Evolutionary conservation across 345 rosid species (phyloP).

Genomic region (Melaleuca quinquenervia): DNA sequence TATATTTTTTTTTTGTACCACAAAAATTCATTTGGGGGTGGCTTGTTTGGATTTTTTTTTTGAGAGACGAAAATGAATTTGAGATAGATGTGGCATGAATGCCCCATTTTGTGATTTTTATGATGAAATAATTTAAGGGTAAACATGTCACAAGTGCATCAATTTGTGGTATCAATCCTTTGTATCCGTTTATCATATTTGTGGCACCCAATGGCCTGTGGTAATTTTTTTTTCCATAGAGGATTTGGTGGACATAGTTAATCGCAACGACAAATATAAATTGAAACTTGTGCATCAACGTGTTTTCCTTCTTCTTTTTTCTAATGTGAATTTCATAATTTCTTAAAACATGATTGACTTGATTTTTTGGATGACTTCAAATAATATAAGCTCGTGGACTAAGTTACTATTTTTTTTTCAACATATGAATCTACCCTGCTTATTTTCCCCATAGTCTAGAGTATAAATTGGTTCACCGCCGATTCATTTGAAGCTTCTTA

Average conservation of each 20-base stretch:
- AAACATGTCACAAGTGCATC: background rate
- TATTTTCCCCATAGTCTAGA: background rate
- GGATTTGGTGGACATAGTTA: no score
- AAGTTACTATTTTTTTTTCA: background rate
- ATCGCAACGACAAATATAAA: no score
- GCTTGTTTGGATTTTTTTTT: background rate
- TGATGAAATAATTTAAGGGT: background rate
- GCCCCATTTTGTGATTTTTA: background rate
- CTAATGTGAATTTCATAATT: no score
- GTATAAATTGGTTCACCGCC: background rate
- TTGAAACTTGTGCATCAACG: no score
- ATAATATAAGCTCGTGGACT: no score
- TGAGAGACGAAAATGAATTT: background rate
- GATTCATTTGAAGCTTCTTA: background rate
- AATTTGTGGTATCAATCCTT: background rate
- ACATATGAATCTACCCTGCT: background rate
- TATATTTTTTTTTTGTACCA: no score
- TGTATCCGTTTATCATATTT: background rate
- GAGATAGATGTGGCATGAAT: background rate
- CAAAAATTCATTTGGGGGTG: background rate
- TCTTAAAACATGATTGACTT: no score
- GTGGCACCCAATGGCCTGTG: no score
- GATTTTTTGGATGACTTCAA: no score
- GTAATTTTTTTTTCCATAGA: no score
- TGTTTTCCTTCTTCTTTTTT: no score